Evolutionary conservation across 768 basidiomycete genomes (phyloP), one percentile per base, ranked within the genome.

Genomic region (Hemileccinum rubropunctum): DNA sequence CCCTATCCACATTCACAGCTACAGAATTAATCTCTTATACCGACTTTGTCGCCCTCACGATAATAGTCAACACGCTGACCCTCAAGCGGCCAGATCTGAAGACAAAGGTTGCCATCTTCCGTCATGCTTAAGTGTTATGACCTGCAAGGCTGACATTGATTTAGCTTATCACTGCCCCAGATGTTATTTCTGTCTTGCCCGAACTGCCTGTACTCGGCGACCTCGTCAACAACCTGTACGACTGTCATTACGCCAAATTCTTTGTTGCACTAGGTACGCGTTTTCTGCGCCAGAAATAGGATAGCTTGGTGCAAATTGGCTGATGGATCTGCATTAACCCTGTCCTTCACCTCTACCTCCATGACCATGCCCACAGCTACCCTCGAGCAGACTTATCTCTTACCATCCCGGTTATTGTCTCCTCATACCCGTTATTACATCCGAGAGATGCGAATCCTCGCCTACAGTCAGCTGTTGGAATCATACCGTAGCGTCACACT

Each of bases 361-460:
- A n/a, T n/a, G n/a, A 17, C 33, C 46, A 35, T 27, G 12, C 42
- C 45, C 40, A 51, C 58, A 91, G 93, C 94, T 15, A 86, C 86
- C 13, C 85, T 98, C 48, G 95, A 98, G 69, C 85, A 93, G 69
- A 81, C 80, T 1, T 82, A 88, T 61, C 84, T 98, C 55, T 71
- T 92, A n/a, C 87, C 93, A 12, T 94, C 90, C 3, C 88, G 91
- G 36, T 71, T 94, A 51, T 80, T 98, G 41, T 79, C 84, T 2
- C 88, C 86, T 0, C 97, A 98, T 66, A 79, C 91, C 1, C 82
- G 90, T 8, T 95, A 77, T 73, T 98, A 97, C 67, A 79, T 94
- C 27, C 86, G 95, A 50, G 95, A 98, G 69, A 93, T 98, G 91
- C 85, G 97, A 30, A 93, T 98, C 56, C 82, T 88, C 17, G 94